Percentiles rank a stretch among this genome's conserved stretches.
Evolutionary conservation across 2,329 filamentous ascomycete species (phyloP).

Genomic region (Colletotrichum sp.): DNA sequence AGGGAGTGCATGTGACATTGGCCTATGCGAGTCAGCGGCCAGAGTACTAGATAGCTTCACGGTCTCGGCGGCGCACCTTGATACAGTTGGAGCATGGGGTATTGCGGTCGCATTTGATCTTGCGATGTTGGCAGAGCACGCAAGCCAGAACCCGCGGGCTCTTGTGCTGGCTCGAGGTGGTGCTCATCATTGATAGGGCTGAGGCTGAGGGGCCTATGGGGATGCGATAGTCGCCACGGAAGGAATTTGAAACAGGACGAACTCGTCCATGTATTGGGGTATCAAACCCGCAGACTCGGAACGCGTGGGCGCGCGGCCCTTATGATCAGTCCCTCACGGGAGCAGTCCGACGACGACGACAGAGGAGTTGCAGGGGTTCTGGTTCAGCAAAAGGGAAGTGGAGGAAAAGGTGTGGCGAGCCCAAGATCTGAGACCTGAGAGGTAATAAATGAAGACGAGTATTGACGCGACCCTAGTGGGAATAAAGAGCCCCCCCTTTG

Average conservation of each 20-base stretch:
- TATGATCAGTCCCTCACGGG: constrained; percentile 11
- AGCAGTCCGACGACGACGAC: background rate
- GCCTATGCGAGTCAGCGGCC: constrained; percentile 43
- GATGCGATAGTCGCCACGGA: background rate
- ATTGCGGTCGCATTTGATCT: constrained; percentile 67
- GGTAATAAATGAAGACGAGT: constrained; percentile 6
- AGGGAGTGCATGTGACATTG: constrained; percentile 64
- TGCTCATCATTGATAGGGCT: constrained; percentile 17
- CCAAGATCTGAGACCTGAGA: background rate
- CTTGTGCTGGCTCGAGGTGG: constrained; percentile 32
- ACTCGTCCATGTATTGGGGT: constrained; percentile 13
- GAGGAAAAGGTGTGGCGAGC: background rate
- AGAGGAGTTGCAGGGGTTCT: background rate
- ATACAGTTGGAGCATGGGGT: constrained; percentile 65
- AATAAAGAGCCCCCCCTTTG: background rate
- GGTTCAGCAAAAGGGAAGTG: background rate
- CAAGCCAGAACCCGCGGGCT: constrained; percentile 56
- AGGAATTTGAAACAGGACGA: background rate
- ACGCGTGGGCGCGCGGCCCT: constrained; percentile 18
- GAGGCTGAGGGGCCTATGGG: constrained; percentile 3
- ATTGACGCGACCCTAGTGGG: constrained; percentile 4
- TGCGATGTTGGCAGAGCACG: constrained; percentile 64
- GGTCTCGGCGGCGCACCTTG: constrained; percentile 50
- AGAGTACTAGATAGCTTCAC: background rate
- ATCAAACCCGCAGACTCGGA: background rate